Evolutionary conservation across 129 eudicot species (phyloP).

Genomic region (Cynara cardunculus): DNA sequence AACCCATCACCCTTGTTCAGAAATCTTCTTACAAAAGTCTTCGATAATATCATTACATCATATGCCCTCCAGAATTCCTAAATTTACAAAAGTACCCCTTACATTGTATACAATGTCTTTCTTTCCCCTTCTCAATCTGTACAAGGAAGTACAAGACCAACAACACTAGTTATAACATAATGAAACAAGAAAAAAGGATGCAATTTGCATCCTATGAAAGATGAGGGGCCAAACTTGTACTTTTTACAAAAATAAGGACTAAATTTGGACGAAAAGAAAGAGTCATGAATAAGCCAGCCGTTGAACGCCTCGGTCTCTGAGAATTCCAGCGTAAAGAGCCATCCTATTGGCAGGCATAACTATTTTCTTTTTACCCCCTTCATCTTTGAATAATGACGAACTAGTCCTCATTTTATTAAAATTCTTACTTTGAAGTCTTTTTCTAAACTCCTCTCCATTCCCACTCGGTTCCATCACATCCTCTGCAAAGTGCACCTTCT

Average conservation of each 20-base stretch:
- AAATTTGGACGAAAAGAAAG: background rate
- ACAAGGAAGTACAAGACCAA: background rate
- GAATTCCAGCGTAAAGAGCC: constrained; percentile 75
- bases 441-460: constrained; percentile 68
- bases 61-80: background rate
- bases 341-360: constrained; percentile 67
- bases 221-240: constrained; percentile 18
- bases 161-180: background rate
- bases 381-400: constrained; percentile 24
- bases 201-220: background rate
- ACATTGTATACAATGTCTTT: background rate
- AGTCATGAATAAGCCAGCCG: constrained; percentile 53
- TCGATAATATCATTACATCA: background rate
- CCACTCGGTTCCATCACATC: constrained; percentile 86
- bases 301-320: constrained; percentile 54
- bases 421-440: constrained; percentile 23
- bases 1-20: background rate
- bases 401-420: constrained; percentile 10
- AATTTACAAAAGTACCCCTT: background rate
- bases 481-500: constrained; percentile 78
- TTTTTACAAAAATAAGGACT: constrained; percentile 1
- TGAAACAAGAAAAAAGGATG: constrained; percentile 6
- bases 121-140: background rate
- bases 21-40: background rate
- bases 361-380: constrained; percentile 29